A percentile compares a stretch with the other conserved stretches of the same genome.
Evolutionary conservation across 2,329 filamentous ascomycete species (phyloP).

Genomic region (Penicillium freii): DNA sequence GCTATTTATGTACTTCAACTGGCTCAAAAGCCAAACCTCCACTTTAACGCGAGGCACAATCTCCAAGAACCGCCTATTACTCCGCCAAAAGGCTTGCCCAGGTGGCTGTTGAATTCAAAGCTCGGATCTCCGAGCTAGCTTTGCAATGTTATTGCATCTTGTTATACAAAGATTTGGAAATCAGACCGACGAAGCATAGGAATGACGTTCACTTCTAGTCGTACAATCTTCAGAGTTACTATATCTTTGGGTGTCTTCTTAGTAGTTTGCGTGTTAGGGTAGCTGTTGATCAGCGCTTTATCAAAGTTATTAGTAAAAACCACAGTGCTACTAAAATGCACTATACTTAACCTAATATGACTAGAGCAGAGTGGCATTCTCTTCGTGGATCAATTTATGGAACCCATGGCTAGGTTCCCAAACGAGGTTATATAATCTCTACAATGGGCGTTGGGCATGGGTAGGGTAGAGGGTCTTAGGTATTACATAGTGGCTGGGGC

Average conservation of each 20-base stretch:
- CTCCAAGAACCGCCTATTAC: neutral
- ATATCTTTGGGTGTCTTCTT: neutral
- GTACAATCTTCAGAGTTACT: neutral
- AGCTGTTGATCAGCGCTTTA: too few species aligned
- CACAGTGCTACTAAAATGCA: too few species aligned
- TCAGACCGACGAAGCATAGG: neutral
- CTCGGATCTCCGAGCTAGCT: neutral
- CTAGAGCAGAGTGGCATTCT: neutral
- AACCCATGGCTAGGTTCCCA: neutral
- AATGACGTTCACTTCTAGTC: neutral
- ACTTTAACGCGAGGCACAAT: neutral
- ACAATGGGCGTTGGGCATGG: neutral
- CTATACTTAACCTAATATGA: too few species aligned
- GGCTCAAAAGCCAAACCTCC: neutral
- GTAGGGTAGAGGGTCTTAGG: neutral
- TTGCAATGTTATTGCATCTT: neutral
- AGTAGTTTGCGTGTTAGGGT: neutral
- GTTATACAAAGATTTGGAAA: neutral
- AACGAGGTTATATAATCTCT: too few species aligned
- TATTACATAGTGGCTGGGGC: neutral
- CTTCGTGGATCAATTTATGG: neutral
- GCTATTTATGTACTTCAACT: neutral
- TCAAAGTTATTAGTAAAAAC: neutral
- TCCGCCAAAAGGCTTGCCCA: neutral
- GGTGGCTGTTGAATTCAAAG: neutral